Base-by-base conservation (phyloP, 2,329 filamentous ascomycete genomes). In the Neospermospora avenae region DNA sequence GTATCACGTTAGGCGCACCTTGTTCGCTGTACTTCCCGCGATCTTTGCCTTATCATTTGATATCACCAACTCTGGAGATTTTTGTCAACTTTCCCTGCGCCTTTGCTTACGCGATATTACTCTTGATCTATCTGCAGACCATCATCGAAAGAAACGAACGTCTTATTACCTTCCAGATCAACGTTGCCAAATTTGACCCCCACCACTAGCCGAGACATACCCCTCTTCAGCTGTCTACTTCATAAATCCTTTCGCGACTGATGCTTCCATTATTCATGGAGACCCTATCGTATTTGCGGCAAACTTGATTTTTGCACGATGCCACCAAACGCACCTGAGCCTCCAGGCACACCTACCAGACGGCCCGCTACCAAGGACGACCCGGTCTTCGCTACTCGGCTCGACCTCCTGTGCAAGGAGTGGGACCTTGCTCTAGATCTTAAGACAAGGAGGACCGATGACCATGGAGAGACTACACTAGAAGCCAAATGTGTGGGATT, bases 381-480 rank as follows among this genome's bases (percentile, higher is more conserved):
- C 18, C 28, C 5, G 6, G 39, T 35, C 2, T 45, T 56, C 18
- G 41, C n/a, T 10, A 57, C 55, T 16, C 45, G 55, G 10, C 11
- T 57, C 11, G 24, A n/a, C 4, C 31, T 28, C 4, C 16, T 57
- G 4, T 49, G 55, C 34, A 48, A 20, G 20, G 34, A 57, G 2
- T 57, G 55, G 55, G 55, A 57, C 31, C 35, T 57, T 8, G 55
- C 42, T 13, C 35, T 57, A 7, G 42, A 45, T 46, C 10, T 49
- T 7, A 39, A 57, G 8, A 49, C 25, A 7, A 11, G 7, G 4
- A 57, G 31, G 8, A 22, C 14, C 5, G 51, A 31, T 8, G 18
- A 13, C 28, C 4, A 42, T 18, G 51, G 35, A 4, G 51, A 45
- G 31, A 5, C 4, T 0, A 51, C 52, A 11, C 14, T 57, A 2